Base-by-base conservation (phyloP, 2,329 filamentous ascomycete species). In the Dactylellina parvicollis region DNA sequence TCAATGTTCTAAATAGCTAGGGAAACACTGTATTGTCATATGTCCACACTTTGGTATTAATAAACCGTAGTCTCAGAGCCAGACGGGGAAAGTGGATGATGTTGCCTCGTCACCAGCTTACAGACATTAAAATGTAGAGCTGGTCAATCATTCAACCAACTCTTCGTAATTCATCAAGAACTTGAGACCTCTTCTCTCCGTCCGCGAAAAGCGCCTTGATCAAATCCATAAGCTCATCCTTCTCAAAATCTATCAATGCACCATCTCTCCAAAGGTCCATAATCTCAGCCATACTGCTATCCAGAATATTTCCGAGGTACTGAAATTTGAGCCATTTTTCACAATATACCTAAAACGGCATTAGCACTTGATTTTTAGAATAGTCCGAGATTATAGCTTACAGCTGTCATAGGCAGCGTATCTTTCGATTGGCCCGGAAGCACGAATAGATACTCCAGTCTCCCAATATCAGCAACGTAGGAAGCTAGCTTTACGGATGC, bases 171-270 rank as follows among this genome's bases (percentile, higher is more conserved):
- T 77, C 75, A 14, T 77, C 76, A 18, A 78, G 65, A 57, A 73
- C 74, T 30, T 71, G 74, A 18, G 62, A 75, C 40, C 77, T 55
- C 34, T 75, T 75, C 12, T 78, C 77, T 18, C 69, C 74, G 46
- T 78, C 77, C 22, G 76, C 76, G 70, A 78, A 78, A 32, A 78
- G 44, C 16, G 77, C 77, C 34, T 62, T 70, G 2, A 78, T 70
- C 40, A 78, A 47, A 47, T 78, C 77, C 9, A 75, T 75, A 36
- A 78, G 32, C 44, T 77, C 77, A 30, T 75, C 77, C 22, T 34
- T 67, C 30, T 74, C 75, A 64, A 76, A 77, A 16, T 76, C 75
- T 4, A 74, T 72, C 16, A 77, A 50, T n/a, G 66, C 61, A 0
- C 76, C 75, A 14, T 77, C 77, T 32, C 75, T 77, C 55, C 74